These are phyloP conservation scores for Serendipita vermifera DNA, from an alignment of 768 basidiomycete genomes.

Conservation along the genomic window DNA sequence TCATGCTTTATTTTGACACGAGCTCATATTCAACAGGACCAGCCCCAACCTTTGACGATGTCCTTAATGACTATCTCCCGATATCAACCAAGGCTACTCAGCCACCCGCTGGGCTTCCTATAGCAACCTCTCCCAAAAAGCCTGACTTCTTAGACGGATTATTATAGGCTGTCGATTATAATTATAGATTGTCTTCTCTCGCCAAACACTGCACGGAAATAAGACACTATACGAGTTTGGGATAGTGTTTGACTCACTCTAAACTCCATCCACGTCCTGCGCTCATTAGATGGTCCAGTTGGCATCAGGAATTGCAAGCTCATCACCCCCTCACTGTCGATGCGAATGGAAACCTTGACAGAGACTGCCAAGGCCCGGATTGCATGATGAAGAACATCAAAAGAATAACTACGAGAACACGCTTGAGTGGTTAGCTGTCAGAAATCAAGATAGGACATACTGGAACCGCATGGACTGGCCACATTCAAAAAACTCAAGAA, in stretches of 20 bases:
- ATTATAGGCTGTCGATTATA: conserved; percentile 1
- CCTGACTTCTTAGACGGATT: conserved; percentile 12
- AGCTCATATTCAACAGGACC: background rate
- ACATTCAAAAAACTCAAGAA: conserved; percentile 86
- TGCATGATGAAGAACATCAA: conserved; percentile 59
- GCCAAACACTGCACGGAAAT: background rate
- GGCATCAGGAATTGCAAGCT: conserved; percentile 87
- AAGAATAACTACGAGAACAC: conserved; percentile 53
- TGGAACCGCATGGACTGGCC: conserved; percentile 50
- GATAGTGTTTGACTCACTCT: background rate
- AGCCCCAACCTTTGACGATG: conserved; percentile 7
- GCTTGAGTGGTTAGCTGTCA: background rate
- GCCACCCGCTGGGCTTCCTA: background rate
- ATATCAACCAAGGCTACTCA: background rate
- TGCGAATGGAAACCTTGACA: conserved; percentile 77
- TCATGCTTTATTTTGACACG: background rate
- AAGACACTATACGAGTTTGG: background rate
- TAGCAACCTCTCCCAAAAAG: background rate
- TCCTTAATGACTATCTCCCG: conserved; percentile 9
- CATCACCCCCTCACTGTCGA: conserved; percentile 68
- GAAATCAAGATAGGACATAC: conserved; percentile 29
- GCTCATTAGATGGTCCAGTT: conserved; percentile 16
- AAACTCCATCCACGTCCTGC: conserved; percentile 2
- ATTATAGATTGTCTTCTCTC: conserved; percentile 9
- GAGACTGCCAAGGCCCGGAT: conserved; percentile 68